Evolutionary conservation across 495 filamentous ascomycete genomes (phyloP), one percentile per base, ranked within the genome.

Genomic region (Neurospora sp.): DNA sequence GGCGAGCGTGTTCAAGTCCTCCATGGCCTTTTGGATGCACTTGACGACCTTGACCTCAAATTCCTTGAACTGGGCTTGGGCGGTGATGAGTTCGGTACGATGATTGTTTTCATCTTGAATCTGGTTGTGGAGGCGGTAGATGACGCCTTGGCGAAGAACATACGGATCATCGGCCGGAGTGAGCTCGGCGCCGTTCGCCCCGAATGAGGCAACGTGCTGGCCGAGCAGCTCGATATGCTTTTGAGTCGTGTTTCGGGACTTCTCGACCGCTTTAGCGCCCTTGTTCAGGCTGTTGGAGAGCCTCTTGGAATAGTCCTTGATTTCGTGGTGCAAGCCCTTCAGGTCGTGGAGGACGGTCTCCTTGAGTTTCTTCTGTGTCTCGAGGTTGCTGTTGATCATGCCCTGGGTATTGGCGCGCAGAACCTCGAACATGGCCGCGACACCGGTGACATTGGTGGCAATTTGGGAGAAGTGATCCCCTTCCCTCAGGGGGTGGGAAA

Each of bases 181-280:
- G 69, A 91, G 77, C 78, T 91, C 92, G 27, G 87, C 88, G 9
- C 90, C 89, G 6, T 85, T 85, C 6, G 91, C 89, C 73, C 95
- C 91, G 78, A 91, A 93, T 6, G 87, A 78, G 8, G 93, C 93
- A 0, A 92, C 89, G 74, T 94, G 87, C 82, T 95, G 92, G 69
- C 91, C 94, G 0, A 98, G 88, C 38, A 97, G 89, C 81, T 99
- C 95, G 71, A 99, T 97, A 75, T 98, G 93, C 84, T 95, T 97
- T 86, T 98, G 96, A 1, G 95, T 98, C 12, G 83, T 79, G 74
- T 89, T 88, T 70, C 96, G 91, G 27, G 94, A 91, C 83, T 97
- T 98, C 69, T 96, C 92, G 38, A 98, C 94, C 22, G 91, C 89
- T 82, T 98, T 99, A 48, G 92, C 88, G 8, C 88, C 86, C 86